Base-by-base conservation (phyloP, 139 green algal genomes). In the Picochlorum sp. region DNA sequence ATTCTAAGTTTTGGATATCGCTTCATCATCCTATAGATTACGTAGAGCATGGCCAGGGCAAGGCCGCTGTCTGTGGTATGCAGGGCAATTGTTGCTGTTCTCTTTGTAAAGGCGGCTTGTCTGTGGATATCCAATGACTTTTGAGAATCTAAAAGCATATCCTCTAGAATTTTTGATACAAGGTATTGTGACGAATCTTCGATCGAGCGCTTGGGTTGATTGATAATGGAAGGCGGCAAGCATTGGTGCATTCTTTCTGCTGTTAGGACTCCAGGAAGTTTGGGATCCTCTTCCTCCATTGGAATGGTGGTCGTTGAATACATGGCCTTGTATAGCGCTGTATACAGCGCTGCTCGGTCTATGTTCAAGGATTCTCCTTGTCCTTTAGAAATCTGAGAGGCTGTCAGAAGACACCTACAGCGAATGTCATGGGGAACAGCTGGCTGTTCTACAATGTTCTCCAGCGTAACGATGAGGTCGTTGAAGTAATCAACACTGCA, bases 401-500 rank as follows among this genome's bases (percentile, higher is more conserved):
- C 76, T 0, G 82, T 85, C 26, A 86, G 68, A 52, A 92, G 73
- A 57, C 75, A 57, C 0, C 69, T 63, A 62, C 92, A 60, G 8
- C 84, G 82, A 60, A 82, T 60, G n/a, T 63, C 31, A 6, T 86
- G 60, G 1, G 87, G 84, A 57, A 94, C 68, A 0, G 60, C 67
- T 31, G 64, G 63, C 28, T 56, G 26, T 2, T 58, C 56, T 41
- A 86, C 65, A 31, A 94, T 68, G 66, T 81, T 61, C 49, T 73
- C 55, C 38, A 81, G 64, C 21, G 81, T 73, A 13, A 64, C 64
- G 54, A 87, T 67, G 11, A 91, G 60, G 62, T 90, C 85, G 13
- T 72, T 76, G 66, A 92, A 87, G 78, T 90, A 95, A 30, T 92
- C 84, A 20, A 95, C 72, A 21, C 74, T 83, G 65, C 47, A 54